Conservation (phyloP, 139 green algal species). For the Nannochloris sp. region DNA sequence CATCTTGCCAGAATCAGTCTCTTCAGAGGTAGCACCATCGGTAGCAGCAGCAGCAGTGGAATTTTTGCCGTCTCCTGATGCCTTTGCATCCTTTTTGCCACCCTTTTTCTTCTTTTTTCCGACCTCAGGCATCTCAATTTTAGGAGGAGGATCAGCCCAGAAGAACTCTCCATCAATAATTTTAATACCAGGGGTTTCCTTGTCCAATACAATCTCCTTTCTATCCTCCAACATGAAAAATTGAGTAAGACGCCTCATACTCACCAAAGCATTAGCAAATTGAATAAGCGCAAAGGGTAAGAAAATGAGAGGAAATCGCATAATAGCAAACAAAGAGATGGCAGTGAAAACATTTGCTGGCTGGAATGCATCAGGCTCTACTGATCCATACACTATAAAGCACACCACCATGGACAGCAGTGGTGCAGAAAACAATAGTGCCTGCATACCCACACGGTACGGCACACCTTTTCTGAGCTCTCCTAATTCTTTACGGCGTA, state of each 20-base stretch:
- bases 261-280: constrained; percentile 46
- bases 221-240: constrained; percentile 50
- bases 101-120: constrained; percentile 17
- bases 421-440: constrained; percentile 70
- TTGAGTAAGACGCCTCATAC: constrained; percentile 34
- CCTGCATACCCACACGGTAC: constrained; percentile 56
- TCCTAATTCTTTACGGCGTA: constrained; percentile 47
- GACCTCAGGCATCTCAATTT: neutral
- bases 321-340: constrained; percentile 84
- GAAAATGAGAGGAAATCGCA: constrained; percentile 89
- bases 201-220: constrained; percentile 25
- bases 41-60: neutral
- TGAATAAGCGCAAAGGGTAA: constrained; percentile 70
- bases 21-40: neutral
- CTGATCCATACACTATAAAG: constrained; percentile 66
- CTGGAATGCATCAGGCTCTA: constrained; percentile 36
- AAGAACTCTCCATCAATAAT: constrained; percentile 33
- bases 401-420: constrained; percentile 67
- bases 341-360: constrained; percentile 72
- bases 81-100: constrained; percentile 6
- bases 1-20: neutral
- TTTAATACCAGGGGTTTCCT: constrained; percentile 18
- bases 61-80: no score
- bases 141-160: constrained; percentile 28
- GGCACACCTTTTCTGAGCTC: constrained; percentile 46